Percentiles rank a stretch among this genome's conserved stretches.
Evolutionary conservation across 208 protist genomes (phyloP).

Genomic region (Crithidia thermophila): DNA sequence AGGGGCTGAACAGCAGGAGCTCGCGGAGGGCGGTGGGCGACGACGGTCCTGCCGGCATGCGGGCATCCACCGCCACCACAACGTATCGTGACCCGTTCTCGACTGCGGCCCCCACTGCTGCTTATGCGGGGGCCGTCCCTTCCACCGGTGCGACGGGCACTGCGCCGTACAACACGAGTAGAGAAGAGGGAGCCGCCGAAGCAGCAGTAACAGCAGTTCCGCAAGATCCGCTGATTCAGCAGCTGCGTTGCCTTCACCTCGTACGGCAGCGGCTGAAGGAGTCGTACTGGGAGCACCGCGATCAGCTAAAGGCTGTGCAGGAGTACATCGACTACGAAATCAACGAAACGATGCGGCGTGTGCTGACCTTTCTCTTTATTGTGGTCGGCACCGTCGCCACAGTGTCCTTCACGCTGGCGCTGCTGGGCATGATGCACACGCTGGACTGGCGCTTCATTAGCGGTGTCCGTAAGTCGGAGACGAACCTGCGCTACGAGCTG

Average conservation of each 20-base stretch:
- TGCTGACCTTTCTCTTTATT: constrained; percentile 56
- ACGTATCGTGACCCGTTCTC: too few relatives aligned
- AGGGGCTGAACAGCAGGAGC: too few relatives aligned
- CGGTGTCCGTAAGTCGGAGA: constrained; percentile 21
- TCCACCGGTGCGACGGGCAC: too few relatives aligned
- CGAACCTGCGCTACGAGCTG: constrained; percentile 35
- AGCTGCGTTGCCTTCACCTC: constrained; percentile 53
- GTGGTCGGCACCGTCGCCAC: constrained; percentile 46
- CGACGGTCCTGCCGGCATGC: too few relatives aligned
- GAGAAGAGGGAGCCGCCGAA: neutral
- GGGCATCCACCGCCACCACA: too few relatives aligned
- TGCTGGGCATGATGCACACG: constrained; percentile 58
- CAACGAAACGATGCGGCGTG: constrained; percentile 34
- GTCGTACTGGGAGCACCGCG: constrained; percentile 44
- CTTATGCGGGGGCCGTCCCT: too few relatives aligned
- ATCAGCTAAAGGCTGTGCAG: constrained; percentile 48
- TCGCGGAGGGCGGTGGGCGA: too few relatives aligned
- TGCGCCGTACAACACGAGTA: too few relatives aligned
- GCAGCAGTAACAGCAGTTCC: neutral
- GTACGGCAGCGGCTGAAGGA: constrained; percentile 51
- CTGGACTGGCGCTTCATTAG: constrained; percentile 40
- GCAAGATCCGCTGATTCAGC: constrained; percentile 22
- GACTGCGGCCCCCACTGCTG: too few relatives aligned
- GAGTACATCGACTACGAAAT: constrained; percentile 61
- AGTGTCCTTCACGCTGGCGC: constrained; percentile 43